phyloP scores from a whole-genome alignment of 2,329 filamentous ascomycete genomes.

The Cladorrhinum sp. region DNA sequence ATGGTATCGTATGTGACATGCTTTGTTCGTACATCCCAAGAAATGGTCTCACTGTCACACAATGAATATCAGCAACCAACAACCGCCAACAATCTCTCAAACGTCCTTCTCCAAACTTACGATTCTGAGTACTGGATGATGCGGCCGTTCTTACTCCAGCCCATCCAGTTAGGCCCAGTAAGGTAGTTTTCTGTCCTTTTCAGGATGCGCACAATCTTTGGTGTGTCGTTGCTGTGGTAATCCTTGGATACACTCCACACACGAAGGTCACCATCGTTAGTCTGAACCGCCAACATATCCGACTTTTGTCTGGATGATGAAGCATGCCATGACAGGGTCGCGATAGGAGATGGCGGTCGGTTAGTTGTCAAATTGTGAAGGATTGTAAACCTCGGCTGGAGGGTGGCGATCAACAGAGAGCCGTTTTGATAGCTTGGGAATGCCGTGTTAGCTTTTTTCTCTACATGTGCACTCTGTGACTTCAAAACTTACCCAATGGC shows the following conservation, averaged over 20 bases:
- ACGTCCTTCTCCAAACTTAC: constrained; percentile 55
- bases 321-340: constrained; percentile 89
- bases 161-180: constrained; percentile 87
- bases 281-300: constrained; percentile 94
- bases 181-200: constrained; percentile 73
- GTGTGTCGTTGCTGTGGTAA: constrained; percentile 66
- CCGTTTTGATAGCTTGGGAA: constrained; percentile 81
- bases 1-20: constrained; percentile 88
- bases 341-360: constrained; percentile 79
- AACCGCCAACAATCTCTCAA: background rate
- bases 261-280: constrained; percentile 83
- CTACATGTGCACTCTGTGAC: background rate
- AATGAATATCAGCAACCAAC: constrained; percentile 21
- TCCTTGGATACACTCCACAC: constrained; percentile 96
- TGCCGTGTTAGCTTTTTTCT: background rate
- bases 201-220: constrained; percentile 84
- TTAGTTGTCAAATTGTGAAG: constrained; percentile 87
- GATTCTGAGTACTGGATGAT: constrained; percentile 89
- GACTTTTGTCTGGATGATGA: constrained; percentile 95
- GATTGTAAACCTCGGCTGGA: constrained; percentile 91
- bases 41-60: constrained; percentile 70
- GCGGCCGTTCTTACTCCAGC: constrained; percentile 96
- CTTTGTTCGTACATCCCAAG: constrained; percentile 98
- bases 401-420: constrained; percentile 81
- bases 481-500: constrained; percentile 73